Conservation (phyloP, 2,329 filamentous ascomycete species). For the Chaetomium strumarium region DNA sequence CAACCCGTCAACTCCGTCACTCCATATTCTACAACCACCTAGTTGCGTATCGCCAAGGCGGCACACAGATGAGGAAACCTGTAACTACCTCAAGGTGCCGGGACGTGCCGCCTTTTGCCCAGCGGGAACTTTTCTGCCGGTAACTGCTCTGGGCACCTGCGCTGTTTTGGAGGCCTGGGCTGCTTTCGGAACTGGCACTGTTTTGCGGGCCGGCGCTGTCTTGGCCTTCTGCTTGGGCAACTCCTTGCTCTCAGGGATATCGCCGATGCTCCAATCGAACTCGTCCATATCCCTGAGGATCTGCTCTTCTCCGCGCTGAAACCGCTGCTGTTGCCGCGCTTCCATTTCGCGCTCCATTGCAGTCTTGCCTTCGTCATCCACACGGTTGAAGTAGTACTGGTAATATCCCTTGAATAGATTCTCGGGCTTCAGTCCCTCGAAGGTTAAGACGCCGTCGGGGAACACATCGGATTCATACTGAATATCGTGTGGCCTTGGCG, state of each 20-base stretch:
- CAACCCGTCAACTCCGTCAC: no score
- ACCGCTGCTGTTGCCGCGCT: slow-evolving; percentile 43
- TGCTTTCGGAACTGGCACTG: slow-evolving; percentile 20
- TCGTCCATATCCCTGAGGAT: slow-evolving; percentile 62
- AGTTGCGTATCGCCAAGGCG: no score
- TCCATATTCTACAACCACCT: no score
- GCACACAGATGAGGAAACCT: no score
- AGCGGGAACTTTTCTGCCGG: no score
- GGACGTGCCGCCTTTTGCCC: no score
- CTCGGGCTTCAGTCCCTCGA: slow-evolving; percentile 51
- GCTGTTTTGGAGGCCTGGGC: slow-evolving; percentile 18
- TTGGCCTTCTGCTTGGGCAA: slow-evolving; percentile 30
- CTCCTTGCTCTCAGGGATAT: slow-evolving; percentile 46
- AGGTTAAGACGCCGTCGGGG: slow-evolving; percentile 50
- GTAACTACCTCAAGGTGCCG: no score
- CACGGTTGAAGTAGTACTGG: slow-evolving; percentile 53
- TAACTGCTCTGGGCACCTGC: background rate
- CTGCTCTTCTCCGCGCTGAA: slow-evolving; percentile 57
- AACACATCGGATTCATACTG: slow-evolving; percentile 66
- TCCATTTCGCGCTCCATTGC: slow-evolving; percentile 56
- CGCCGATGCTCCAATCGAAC: slow-evolving; percentile 54
- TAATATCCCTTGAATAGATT: slow-evolving; percentile 59
- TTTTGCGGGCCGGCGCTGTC: slow-evolving; percentile 17
- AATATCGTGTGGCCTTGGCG: slow-evolving; percentile 62
- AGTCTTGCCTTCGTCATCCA: slow-evolving; percentile 62